These are phyloP conservation scores for Capsicum rhomboideum DNA, from an alignment of 257 asterid species.

Conservation along the genomic window DNA sequence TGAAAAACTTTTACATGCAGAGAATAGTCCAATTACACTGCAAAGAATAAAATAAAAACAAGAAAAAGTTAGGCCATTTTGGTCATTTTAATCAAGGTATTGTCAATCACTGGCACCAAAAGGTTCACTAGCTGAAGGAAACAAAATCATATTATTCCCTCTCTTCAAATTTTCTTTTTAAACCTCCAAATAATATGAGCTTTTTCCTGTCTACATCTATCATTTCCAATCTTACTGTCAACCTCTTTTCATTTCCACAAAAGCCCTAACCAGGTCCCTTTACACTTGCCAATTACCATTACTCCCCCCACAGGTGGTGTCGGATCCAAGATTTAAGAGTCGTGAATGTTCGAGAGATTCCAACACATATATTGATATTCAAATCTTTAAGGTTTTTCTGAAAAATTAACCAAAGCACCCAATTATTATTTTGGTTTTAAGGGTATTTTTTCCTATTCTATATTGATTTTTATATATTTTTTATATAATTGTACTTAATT, in stretches of 20 bases:
- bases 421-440: too few relatives aligned
- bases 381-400: too few relatives aligned
- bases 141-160: slow-evolving; percentile 52
- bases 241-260: slow-evolving; percentile 43
- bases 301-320: too few relatives aligned
- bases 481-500: too few relatives aligned
- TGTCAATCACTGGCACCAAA: slow-evolving; percentile 55
- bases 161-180: background rate
- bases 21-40: background rate
- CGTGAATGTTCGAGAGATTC: too few relatives aligned
- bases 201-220: slow-evolving; percentile 32
- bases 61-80: slow-evolving; percentile 21
- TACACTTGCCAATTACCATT: slow-evolving; percentile 22
- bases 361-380: too few relatives aligned
- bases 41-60: background rate
- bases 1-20: background rate
- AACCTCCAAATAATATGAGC: slow-evolving; percentile 5
- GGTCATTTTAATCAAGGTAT: slow-evolving; percentile 29
- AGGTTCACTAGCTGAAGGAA: slow-evolving; percentile 30
- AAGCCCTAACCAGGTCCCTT: slow-evolving; percentile 48
- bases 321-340: too few relatives aligned
- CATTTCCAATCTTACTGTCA: slow-evolving; percentile 24
- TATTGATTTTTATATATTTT: too few relatives aligned
- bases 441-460: too few relatives aligned
- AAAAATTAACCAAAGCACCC: too few relatives aligned